Percentiles rank a stretch among this genome's conserved stretches.
phyloP scores from a whole-genome alignment of 257 asterid species.

The Solanum sparsipilum region DNA sequence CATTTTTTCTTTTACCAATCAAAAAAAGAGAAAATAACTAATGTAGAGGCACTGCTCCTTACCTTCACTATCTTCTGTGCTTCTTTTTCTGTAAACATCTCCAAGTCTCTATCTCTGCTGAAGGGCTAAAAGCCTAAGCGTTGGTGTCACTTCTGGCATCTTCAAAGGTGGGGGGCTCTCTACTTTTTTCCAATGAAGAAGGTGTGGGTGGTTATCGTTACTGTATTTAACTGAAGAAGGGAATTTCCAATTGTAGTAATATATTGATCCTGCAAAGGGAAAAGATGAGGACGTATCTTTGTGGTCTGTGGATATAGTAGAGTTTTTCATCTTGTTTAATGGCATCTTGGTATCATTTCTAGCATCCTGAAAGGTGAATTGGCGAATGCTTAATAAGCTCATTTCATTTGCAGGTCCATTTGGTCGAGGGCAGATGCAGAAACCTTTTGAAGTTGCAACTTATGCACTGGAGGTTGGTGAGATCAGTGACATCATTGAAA shows the following conservation, averaged over 20 bases:
- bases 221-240: neutral
- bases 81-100: neutral
- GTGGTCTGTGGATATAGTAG: neutral
- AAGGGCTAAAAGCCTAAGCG: neutral
- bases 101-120: neutral
- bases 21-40: neutral
- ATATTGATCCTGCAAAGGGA: neutral
- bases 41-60: neutral
- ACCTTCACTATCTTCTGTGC: neutral
- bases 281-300: neutral
- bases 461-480: constrained; percentile 62
- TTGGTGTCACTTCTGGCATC: neutral
- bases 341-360: neutral
- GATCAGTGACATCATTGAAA: constrained; percentile 68
- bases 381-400: neutral
- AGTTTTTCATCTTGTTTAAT: neutral
- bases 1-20: neutral
- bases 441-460: constrained; percentile 74
- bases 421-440: constrained; percentile 89
- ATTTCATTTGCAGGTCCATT: constrained; percentile 42
- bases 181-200: neutral
- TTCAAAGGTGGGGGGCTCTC: neutral
- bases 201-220: neutral
- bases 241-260: neutral
- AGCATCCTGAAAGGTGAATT: neutral